Base-by-base conservation (phyloP, 306 rosid species). In the Prunus davidiana region DNA sequence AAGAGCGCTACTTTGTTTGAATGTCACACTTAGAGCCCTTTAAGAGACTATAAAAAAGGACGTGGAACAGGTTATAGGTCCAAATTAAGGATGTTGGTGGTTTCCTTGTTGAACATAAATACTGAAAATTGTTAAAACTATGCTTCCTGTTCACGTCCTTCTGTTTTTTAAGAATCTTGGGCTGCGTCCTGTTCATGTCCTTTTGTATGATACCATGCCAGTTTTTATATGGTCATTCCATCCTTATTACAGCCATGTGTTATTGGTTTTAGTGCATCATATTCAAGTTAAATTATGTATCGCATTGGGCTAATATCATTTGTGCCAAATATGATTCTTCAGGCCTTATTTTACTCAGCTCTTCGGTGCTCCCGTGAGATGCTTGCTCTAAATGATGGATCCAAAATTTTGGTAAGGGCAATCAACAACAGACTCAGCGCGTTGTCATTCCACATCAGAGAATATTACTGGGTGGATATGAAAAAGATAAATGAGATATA, bases 291-390 rank as follows among this genome's bases (percentile, higher is more conserved):
- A 9, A 1, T 56, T 25, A 55, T 76, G 57, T 73, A 65, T 56
- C 67, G 55, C 68, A 50, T 74, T 76, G 63, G 78, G 71, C 56
- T 71, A 72, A 64, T 46, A 43, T 80, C 43, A 81, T 61, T 38
- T 30, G 25, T 72, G 69, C 65, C 18, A 71, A 79, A 22, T 60
- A 58, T 80, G 72, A 25, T 67, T 75, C 65, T 82, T 77, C 88
- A 95, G 98, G 91, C 99, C 27, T 86, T 96, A 73, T 96, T 92
- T 87, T 92, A 92, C 87, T 91, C 99, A 5, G 97, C 98, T 79
- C 88, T 95, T 45, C 90, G 99, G 12, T 89, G 96, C 51, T 87
- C 97, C 25, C 90, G 92, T 4, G 99, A 95, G 82, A 88, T 95
- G 92, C 78, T 92, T 71, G 49, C 81, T 4, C 76, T 77, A 67